Conservation (phyloP, 1,139 yeast species). For the Candida tropicalis region DNA sequence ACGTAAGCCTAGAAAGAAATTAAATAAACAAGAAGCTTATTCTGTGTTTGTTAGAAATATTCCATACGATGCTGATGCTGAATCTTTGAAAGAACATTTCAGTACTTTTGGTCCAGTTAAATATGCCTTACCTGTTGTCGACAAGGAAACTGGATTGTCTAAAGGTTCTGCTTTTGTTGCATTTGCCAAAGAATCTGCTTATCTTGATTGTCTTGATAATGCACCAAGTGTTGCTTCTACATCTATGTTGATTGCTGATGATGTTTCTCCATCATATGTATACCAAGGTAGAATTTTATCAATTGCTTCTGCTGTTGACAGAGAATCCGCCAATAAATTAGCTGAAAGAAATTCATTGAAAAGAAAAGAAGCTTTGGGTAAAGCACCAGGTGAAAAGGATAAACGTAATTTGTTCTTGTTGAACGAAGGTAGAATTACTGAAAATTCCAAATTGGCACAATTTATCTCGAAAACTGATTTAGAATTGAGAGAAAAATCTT, state of each 20-base stretch:
- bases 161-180: constrained; percentile 97
- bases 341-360: constrained; percentile 74
- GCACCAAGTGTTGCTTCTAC: constrained; percentile 82
- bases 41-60: constrained; percentile 86
- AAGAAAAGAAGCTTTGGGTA: constrained; percentile 77
- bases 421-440: constrained; percentile 91
- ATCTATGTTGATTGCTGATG: constrained; percentile 87
- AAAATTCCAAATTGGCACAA: constrained; percentile 77
- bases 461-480: constrained; percentile 70
- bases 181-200: constrained; percentile 63
- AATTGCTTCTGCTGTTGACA: constrained; percentile 80
- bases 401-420: constrained; percentile 81
- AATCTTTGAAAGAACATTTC: constrained; percentile 76
- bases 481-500: constrained; percentile 88
- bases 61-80: constrained; percentile 92
- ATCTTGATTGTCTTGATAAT: constrained; percentile 65
- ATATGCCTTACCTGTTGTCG: constrained; percentile 92
- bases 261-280: constrained; percentile 84
- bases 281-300: constrained; percentile 91
- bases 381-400: constrained; percentile 78
- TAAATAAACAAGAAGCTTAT: constrained; percentile 67
- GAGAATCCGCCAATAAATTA: constrained; percentile 78
- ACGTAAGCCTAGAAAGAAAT: constrained; percentile 36
- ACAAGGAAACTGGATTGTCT: constrained; percentile 81
- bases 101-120: constrained; percentile 78